These are phyloP conservation scores for Phytopythium montanum DNA, from an alignment of 352 stramenopile species.

Conservation along the genomic window DNA sequence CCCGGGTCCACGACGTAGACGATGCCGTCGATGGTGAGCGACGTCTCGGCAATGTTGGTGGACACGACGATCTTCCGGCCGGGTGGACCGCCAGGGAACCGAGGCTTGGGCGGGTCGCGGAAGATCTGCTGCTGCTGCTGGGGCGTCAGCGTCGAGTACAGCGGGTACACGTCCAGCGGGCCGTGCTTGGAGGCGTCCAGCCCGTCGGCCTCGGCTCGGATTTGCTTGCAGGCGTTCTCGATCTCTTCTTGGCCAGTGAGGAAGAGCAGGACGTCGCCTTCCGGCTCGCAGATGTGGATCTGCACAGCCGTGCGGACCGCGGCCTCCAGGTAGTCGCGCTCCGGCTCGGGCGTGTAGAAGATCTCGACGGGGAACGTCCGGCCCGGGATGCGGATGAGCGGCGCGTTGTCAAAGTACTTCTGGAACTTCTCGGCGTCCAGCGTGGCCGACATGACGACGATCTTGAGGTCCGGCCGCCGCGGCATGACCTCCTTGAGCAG, in stretches of 20 bases:
- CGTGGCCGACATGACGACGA: slow-evolving; percentile 99
- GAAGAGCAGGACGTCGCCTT: slow-evolving; percentile 99
- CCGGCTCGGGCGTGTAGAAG: slow-evolving; percentile 97
- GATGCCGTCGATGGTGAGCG: slow-evolving; percentile 99
- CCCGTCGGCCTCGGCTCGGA: slow-evolving; percentile 82
- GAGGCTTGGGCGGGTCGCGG: slow-evolving; percentile 93
- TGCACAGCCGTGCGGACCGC: slow-evolving; percentile 85
- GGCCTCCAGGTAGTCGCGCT: slow-evolving; percentile 98
- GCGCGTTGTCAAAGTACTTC: slow-evolving; percentile 93
- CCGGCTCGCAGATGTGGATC: slow-evolving; percentile 97
- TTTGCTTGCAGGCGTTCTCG: slow-evolving; percentile 94
- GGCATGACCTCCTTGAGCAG: slow-evolving; percentile 96
- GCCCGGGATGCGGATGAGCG: slow-evolving; percentile 93
- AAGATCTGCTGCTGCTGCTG: slow-evolving; percentile 99
- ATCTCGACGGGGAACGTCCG: slow-evolving; percentile 98
- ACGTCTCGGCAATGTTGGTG: slow-evolving; percentile 99
- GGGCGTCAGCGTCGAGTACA: slow-evolving; percentile 98
- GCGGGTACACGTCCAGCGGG: slow-evolving; percentile 90
- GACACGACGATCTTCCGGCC: slow-evolving; percentile 97
- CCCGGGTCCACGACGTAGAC: slow-evolving; percentile 99
- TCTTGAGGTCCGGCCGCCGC: slow-evolving; percentile 94
- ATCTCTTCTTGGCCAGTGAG: slow-evolving; percentile 99
- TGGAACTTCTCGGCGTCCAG: slow-evolving; percentile 97
- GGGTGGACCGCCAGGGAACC: slow-evolving; percentile 75
- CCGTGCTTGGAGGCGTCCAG: slow-evolving; percentile 94